Base-by-base conservation (phyloP, 495 filamentous ascomycete genomes). In the Staphylotrichum tortipilum region DNA sequence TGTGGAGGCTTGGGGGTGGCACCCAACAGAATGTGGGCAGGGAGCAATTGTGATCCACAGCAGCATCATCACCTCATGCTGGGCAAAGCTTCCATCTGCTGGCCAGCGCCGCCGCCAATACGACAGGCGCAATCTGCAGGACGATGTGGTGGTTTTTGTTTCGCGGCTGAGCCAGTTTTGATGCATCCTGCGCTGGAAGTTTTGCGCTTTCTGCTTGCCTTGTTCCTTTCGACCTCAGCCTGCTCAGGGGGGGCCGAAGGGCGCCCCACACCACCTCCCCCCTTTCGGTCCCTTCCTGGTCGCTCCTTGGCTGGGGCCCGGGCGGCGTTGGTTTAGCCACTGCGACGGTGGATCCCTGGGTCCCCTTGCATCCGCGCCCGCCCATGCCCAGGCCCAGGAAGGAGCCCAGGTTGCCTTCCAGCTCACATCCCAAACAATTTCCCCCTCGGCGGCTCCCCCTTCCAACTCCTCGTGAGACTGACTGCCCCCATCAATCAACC, bases 391-490 rank as follows among this genome's bases (percentile, higher is more conserved):
- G n/a, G n/a, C n/a, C n/a, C n/a, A n/a, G n/a, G n/a, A n/a, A n/a
- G n/a, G n/a, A n/a, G n/a, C n/a, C 30, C 34, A 18, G 23, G 57
- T 63, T 59, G 57, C 57, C 61, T 62, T 55, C 49, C 50, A 51
- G 42, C 43, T 54, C 55, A 50, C 55, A 44, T 56, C 34, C 50
- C 53, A 61, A 59, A 55, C 58, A 62, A 62, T 60, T 59, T 57
- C 60, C 41, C 47, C 47, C 19, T 54, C 37, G 40, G 43, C 50
- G 49, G 54, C 60, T 66, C 58, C 66, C 49, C 54, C 58, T 64
- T 67, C 55, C 67, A 63, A 62, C 55, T 31, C 51, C 56, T 52
- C 62, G 61, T 58, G 60, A 62, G 56, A 56, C 58, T 47, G 55
- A 50, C 51, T n/a, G 49, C 58, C 54, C 54, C 56, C 58, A 54